Base-by-base conservation (phyloP, 352 stramenopile genomes). In the Halophytophthora polymorphica region DNA sequence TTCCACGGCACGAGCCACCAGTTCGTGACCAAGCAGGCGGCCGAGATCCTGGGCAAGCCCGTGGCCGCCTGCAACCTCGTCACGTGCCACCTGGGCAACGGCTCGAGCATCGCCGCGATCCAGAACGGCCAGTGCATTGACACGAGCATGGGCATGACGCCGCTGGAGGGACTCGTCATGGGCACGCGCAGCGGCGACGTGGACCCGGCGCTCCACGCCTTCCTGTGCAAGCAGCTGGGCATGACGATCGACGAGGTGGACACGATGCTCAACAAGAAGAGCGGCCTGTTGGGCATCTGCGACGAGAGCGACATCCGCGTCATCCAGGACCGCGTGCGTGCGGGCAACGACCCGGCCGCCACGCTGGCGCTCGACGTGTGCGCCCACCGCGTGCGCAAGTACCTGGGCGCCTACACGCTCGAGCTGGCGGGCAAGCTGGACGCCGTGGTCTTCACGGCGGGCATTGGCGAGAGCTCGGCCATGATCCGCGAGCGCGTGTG, bases 1-100 rank as follows among this genome's bases (percentile, higher is more conserved):
- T 97, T 97, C 65, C 88, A 97, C 61, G 88, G 88, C 37, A 96
- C 88, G 17, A 93, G 76, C 55, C 83, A 95, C 59, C 73, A 89
- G 54, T 96, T 88, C 51, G 86, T 97, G 18, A 71, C 83, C 28
- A 62, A 81, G 42, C 68, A 95, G 49, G 88, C 86, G 14, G 71
- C 81, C 3, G 53, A 41, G 37, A 67, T 77, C 19, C 53, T 93
- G 8, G 60, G 61, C 51, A 90, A 91, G 46, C 61, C 76, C 7
- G 43, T 87, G 18, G 54, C 73, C 6, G 25, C 76, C 22, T 79
- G 62, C 46, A 91, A 90, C 50, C 72, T 96, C 10, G 77, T 96
- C 41, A 90, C 89, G 50, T 93, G 77, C 52, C 88, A 97, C 51
- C 65, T 97, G 50, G 88, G 88, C 53, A 96, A 93, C 54, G 88